phyloP scores from a whole-genome alignment of 306 rosid genomes.

The Ceratonia siliqua region DNA sequence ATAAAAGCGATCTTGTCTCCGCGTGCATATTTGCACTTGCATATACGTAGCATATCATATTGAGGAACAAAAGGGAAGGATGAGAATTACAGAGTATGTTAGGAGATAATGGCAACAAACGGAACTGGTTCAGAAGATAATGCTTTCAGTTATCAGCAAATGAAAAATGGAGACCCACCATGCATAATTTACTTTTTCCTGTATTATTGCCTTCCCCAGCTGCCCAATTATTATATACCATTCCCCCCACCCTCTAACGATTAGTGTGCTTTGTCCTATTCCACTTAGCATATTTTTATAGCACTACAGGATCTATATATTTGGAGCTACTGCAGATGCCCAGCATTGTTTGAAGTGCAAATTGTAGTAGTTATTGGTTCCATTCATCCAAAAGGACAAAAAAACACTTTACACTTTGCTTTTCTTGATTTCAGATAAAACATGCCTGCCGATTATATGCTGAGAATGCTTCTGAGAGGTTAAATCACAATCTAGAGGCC shows the following conservation, averaged over 20 bases:
- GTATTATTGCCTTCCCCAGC: neutral
- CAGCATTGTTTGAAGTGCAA: neutral
- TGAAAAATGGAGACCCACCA: neutral
- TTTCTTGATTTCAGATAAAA: slow-evolving; percentile 46
- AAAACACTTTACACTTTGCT: neutral
- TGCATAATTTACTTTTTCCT: neutral
- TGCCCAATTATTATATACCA: neutral
- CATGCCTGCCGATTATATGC: slow-evolving; percentile 43
- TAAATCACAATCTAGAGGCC: slow-evolving; percentile 45
- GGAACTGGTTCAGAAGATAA: neutral
- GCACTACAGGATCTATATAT: neutral
- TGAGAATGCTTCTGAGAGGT: slow-evolving; percentile 53
- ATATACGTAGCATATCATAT: neutral
- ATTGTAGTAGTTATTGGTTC: neutral
- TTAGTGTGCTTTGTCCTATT: neutral
- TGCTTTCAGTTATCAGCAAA: neutral
- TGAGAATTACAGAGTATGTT: neutral
- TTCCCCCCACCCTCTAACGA: neutral
- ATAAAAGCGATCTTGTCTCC: slow-evolving; percentile 5
- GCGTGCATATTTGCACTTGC: neutral
- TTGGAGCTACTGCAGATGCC: neutral
- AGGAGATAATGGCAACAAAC: neutral
- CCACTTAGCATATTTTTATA: neutral
- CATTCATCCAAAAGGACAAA: neutral
- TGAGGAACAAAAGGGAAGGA: neutral